Percentiles rank a stretch among this genome's conserved stretches.
phyloP scores from a whole-genome alignment of 768 basidiomycete species.

The Exidia glandulosa region DNA sequence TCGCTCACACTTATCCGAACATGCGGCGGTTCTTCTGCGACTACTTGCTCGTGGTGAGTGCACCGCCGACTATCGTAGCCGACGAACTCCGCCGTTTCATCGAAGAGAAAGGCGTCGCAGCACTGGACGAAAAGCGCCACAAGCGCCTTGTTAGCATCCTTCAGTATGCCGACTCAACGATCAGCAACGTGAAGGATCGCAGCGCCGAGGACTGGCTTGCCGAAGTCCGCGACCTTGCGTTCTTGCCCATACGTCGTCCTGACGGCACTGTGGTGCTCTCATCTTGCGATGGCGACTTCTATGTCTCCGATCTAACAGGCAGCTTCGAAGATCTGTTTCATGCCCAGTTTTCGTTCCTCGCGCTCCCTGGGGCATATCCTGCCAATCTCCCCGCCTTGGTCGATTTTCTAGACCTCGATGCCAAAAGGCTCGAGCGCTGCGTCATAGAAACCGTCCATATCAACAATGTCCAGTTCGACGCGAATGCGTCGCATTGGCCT shows the following conservation, averaged over 20 bases:
- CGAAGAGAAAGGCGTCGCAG: background rate
- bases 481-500: too few relatives aligned
- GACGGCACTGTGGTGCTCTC: background rate
- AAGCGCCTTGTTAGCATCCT: background rate
- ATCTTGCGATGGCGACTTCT: background rate
- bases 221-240: background rate
- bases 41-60: conserved; percentile 7
- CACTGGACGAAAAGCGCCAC: background rate
- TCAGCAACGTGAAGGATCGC: background rate
- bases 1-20: conserved; percentile 6
- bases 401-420: background rate
- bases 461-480: background rate
- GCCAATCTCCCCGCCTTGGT: background rate
- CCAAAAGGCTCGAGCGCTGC: background rate
- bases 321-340: background rate
- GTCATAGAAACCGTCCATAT: background rate
- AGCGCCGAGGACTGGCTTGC: background rate
- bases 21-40: conserved; percentile 9
- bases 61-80: conserved; percentile 8
- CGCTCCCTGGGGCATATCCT: background rate
- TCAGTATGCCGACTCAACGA: background rate
- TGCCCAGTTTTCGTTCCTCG: background rate
- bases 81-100: conserved; percentile 6
- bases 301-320: background rate
- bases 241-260: background rate